Percentiles rank a stretch among this genome's conserved stretches.
Evolutionary conservation across 129 eudicot genomes (phyloP).

Genomic region (Centella asiatica): DNA sequence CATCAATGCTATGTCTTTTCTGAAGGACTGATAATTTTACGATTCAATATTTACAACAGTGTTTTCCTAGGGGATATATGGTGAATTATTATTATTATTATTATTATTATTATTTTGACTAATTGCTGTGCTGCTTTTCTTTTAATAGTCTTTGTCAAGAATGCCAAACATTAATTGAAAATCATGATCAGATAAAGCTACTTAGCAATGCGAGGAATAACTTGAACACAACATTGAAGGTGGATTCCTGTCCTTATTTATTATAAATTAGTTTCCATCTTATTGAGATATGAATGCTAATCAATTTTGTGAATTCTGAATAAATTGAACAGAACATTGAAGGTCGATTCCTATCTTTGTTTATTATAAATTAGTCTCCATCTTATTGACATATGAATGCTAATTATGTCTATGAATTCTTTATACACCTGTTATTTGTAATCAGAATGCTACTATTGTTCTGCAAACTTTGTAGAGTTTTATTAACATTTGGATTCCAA

Average conservation of each 20-base stretch:
- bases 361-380: neutral
- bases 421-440: neutral
- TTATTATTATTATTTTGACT: no score
- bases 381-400: neutral
- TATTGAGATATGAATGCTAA: neutral
- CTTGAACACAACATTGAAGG: conserved; percentile 93
- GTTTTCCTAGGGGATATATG: neutral
- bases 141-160: conserved; percentile 76
- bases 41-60: neutral
- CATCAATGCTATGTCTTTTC: neutral
- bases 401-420: neutral
- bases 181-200: conserved; percentile 95
- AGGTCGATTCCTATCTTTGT: conserved; percentile 37
- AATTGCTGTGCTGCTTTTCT: conserved; percentile 20
- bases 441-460: neutral
- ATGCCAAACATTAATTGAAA: conserved; percentile 92
- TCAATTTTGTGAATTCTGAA: no score
- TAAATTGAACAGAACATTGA: conserved; percentile 87
- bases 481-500: neutral
- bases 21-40: neutral
- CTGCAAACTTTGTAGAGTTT: neutral
- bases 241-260: conserved; percentile 15
- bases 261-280: neutral
- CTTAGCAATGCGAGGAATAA: conserved; percentile 95
- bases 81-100: neutral